These are phyloP conservation scores for Marasmius tenuissimus DNA, from an alignment of 1,284 basidiomycete species.

Conservation along the genomic window DNA sequence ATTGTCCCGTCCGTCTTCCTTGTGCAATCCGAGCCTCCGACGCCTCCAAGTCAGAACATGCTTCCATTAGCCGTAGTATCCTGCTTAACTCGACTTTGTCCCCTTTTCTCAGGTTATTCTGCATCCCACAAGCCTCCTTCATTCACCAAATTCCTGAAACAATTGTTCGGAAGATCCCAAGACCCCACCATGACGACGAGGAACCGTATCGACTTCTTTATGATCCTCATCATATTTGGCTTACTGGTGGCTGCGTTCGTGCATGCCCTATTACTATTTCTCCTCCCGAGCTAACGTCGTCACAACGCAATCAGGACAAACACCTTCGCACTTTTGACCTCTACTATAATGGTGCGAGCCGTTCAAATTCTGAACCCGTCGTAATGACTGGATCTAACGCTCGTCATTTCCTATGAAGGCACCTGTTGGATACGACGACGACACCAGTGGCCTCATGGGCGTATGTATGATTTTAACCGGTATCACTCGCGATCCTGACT, in stretches of 20 bases:
- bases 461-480: constrained; percentile 21
- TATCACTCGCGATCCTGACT: background rate
- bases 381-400: constrained; percentile 1
- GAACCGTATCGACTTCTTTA: constrained; percentile 68
- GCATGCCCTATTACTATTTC: background rate
- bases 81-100: background rate
- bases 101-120: constrained; percentile 51
- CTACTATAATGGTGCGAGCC: constrained; percentile 59
- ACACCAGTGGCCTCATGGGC: constrained; percentile 66
- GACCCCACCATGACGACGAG: constrained; percentile 57
- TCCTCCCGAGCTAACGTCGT: background rate
- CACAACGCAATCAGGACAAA: constrained; percentile 34
- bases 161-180: constrained; percentile 48
- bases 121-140: constrained; percentile 58
- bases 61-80: background rate
- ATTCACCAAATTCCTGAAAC: constrained; percentile 54
- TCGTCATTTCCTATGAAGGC: constrained; percentile 36
- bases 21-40: constrained; percentile 60
- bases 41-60: constrained; percentile 64
- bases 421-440: constrained; percentile 71
- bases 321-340: constrained; percentile 62
- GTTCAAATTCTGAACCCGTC: background rate
- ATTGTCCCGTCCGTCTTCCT: constrained; percentile 56
- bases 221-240: constrained; percentile 62
- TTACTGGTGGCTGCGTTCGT: constrained; percentile 62